phyloP scores from a whole-genome alignment of 208 protist genomes.

The Wallacemonas sp. region DNA sequence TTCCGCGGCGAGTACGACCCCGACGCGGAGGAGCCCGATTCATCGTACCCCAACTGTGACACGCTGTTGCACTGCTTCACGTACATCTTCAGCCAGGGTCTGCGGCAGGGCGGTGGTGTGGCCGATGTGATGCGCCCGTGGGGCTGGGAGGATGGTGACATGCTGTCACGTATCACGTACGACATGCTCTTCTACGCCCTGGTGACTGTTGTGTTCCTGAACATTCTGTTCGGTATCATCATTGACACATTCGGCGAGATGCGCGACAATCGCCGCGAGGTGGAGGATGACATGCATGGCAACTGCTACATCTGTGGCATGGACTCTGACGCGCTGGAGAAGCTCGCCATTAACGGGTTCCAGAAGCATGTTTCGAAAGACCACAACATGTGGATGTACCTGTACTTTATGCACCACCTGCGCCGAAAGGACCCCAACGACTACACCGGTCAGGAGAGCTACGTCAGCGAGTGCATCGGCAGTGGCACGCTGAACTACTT shows the following conservation, averaged over 20 bases:
- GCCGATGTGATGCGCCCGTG: slow-evolving; percentile 77
- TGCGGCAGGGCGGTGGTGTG: slow-evolving; percentile 78
- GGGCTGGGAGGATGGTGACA: slow-evolving; percentile 47
- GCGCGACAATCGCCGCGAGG: slow-evolving; percentile 82
- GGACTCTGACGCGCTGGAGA: slow-evolving; percentile 81
- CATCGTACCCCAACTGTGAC: slow-evolving; percentile 44
- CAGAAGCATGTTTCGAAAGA: slow-evolving; percentile 82
- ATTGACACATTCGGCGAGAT: slow-evolving; percentile 93
- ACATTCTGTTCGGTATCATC: slow-evolving; percentile 96
- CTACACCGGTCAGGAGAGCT: slow-evolving; percentile 86
- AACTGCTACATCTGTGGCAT: slow-evolving; percentile 94
- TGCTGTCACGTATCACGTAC: slow-evolving; percentile 65
- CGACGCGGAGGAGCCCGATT: slow-evolving; percentile 27
- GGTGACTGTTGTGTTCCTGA: slow-evolving; percentile 92
- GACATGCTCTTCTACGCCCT: slow-evolving; percentile 93
- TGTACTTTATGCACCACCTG: slow-evolving; percentile 92
- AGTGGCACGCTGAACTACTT: slow-evolving; percentile 72
- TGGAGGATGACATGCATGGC: slow-evolving; percentile 79
- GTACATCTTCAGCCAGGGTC: slow-evolving; percentile 74
- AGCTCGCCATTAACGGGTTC: slow-evolving; percentile 66
- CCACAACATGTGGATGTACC: slow-evolving; percentile 97
- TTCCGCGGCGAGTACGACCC: slow-evolving; percentile 59
- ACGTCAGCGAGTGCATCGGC: slow-evolving; percentile 64
- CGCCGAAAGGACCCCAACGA: slow-evolving; percentile 72
- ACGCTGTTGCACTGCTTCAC: slow-evolving; percentile 73